A percentile compares a stretch with the other conserved stretches of the same genome.
Conservation (phyloP, 1,284 basidiomycete species). For the Cutaneotrichosporon arboriforme region DNA sequence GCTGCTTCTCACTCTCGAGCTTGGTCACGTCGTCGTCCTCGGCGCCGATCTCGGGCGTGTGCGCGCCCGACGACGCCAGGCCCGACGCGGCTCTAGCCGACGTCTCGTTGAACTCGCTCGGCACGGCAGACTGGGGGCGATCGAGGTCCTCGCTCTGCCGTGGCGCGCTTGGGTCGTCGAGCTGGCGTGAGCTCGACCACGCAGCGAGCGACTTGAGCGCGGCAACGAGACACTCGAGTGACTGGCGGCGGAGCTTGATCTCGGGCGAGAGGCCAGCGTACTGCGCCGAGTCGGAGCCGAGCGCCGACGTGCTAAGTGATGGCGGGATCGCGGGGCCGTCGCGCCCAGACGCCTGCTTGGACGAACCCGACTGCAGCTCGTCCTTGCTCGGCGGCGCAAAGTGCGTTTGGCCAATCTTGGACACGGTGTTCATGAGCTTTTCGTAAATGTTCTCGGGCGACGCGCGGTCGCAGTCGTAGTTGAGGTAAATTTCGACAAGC, state of each 20-base stretch:
- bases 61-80: conserved; percentile 35
- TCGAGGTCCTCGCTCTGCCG: conserved; percentile 27
- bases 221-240: conserved; percentile 80
- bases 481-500: conserved; percentile 92
- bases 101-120: conserved; percentile 24
- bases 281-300: conserved; percentile 50
- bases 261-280: conserved; percentile 69
- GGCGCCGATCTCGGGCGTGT: conserved; percentile 62
- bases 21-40: conserved; percentile 74
- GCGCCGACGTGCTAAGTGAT: conserved; percentile 61
- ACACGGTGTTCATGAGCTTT: conserved; percentile 87
- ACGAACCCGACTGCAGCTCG: conserved; percentile 30
- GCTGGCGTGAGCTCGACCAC: conserved; percentile 62
- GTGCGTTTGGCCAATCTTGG: conserved; percentile 75
- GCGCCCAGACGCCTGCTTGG: conserved; percentile 35
- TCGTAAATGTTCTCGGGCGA: conserved; percentile 95
- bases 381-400: conserved; percentile 53
- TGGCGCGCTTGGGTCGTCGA: conserved; percentile 16
- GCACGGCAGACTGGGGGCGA: not conserved
- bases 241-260: conserved; percentile 75
- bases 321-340: conserved; percentile 53
- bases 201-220: conserved; percentile 80
- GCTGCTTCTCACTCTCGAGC: conserved; percentile 95
- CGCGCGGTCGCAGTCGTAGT: conserved; percentile 93
- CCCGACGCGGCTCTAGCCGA: conserved; percentile 13